Evolutionary conservation across 805 yeast species (phyloP), one percentile per base, ranked within the genome.

Genomic region (Maudiozyma serrabonitensis): DNA sequence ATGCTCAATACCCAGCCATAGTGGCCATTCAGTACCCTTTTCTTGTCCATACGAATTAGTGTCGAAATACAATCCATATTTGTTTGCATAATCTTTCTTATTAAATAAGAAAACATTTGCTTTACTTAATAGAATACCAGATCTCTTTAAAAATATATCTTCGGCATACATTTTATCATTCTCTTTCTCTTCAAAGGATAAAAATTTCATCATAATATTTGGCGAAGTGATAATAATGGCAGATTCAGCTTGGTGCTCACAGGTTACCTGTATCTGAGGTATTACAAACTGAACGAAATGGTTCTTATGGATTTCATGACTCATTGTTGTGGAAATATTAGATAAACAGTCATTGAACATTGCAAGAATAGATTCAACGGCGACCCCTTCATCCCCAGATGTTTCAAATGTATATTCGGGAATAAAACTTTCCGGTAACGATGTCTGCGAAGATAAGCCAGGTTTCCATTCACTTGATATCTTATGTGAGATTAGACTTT

Each of bases 1-100:
- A 21, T 82, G 70, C 58, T 87, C 95, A 45, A 79, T 62, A 1
- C 90, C 88, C 34, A 89, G 64, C 88, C 95, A 90, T 0, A 96
- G 95, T 2, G 96, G 96, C 97, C 96, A 90, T 18, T 69, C 69
- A 3, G 66, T 50, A 5, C 54, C 54, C 7, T 53, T 51, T 6
- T 59, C 64, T 2, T 85, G 76, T 0, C 95, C 93, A 66, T 87
- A 89, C 2, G 76, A 69, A 12, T 67, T 65, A 12, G 69, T 66
- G 41, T 76, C 74, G 56, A 76, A 74, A 32, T 73, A 70, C 9
- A 74, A 57, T 46, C 72, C 72, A 5, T 73, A 70, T 21, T 72
- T 63, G 26, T 65, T 58, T 19, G 65, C 58, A 39, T 74, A 68
- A 21, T 78, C 80, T 6, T 72, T 71, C 54, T 78, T 77, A 43